phyloP scores from a whole-genome alignment of 345 rosid species.

The Citrus mangshanensis region DNA sequence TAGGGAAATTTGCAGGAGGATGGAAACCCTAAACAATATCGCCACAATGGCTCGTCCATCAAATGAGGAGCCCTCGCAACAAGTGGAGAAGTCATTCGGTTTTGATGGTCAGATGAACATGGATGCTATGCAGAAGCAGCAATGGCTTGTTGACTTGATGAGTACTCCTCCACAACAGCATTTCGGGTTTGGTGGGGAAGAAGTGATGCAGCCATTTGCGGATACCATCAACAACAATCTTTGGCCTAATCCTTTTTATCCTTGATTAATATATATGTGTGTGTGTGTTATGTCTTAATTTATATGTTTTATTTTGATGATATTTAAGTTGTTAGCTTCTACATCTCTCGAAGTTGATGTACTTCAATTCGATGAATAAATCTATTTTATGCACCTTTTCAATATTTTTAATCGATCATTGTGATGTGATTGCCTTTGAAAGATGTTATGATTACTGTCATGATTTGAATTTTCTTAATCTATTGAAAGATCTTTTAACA shows the following conservation, averaged over 20 bases:
- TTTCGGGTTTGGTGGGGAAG: conserved; percentile 25
- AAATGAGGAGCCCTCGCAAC: background rate
- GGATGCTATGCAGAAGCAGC: conserved; percentile 20
- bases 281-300: background rate
- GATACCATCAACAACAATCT: background rate
- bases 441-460: too few relatives aligned
- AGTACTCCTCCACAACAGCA: conserved; percentile 18
- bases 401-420: too few relatives aligned
- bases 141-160: conserved; percentile 30
- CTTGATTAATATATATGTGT: background rate
- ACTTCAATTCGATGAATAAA: too few relatives aligned
- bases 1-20: conserved; percentile 13
- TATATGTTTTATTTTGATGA: background rate
- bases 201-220: conserved; percentile 22
- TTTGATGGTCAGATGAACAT: background rate
- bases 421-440: too few relatives aligned
- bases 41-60: too few relatives aligned
- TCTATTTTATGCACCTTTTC: too few relatives aligned
- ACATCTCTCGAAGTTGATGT: too few relatives aligned
- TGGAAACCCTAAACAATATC: background rate
- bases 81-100: background rate
- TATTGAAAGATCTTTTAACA: too few relatives aligned
- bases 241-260: conserved; percentile 18
- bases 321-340: too few relatives aligned
- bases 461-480: too few relatives aligned